phyloP scores from a whole-genome alignment of 2,329 filamentous ascomycete species.

The Amesomyces nigricolor region DNA sequence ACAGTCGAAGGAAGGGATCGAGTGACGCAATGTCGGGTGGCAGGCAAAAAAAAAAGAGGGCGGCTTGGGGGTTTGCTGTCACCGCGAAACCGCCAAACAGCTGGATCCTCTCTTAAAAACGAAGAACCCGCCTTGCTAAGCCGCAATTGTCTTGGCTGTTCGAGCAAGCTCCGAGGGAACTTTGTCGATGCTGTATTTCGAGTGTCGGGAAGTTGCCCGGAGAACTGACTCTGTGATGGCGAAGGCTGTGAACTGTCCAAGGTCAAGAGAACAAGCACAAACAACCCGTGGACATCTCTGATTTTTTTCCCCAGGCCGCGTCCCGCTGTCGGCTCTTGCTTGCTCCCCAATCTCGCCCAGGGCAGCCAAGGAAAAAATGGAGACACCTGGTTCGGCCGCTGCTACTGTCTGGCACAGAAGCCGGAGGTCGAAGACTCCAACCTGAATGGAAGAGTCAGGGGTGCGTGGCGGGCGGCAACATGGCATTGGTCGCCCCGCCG shows the following conservation, averaged over 20 bases:
- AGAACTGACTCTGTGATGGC: slow-evolving; percentile 6
- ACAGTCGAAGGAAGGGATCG: not conserved
- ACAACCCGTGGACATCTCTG: slow-evolving; percentile 2
- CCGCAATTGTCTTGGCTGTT: too few species aligned
- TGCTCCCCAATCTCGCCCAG: slow-evolving; percentile 4
- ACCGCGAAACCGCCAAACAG: slow-evolving; percentile 6
- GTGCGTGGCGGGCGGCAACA: slow-evolving; percentile 6
- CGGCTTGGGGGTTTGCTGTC: not conserved
- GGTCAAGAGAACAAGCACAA: slow-evolving; percentile 17
- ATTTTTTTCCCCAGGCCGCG: slow-evolving; percentile 25
- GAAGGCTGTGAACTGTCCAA: not conserved
- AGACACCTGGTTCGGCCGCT: slow-evolving; percentile 9
- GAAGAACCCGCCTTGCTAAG: too few species aligned
- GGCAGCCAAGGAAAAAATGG: slow-evolving; percentile 19
- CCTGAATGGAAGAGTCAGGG: not conserved
- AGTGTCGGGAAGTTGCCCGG: not conserved
- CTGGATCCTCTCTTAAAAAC: too few species aligned
- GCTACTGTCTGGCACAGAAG: not conserved
- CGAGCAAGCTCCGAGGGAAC: too few species aligned
- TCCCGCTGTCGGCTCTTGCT: slow-evolving; percentile 26
- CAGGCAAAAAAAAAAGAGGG: not conserved
- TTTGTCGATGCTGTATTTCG: too few species aligned
- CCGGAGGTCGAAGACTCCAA: slow-evolving; percentile 20
- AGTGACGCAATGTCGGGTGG: slow-evolving; percentile 22
- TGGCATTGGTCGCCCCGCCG: slow-evolving; percentile 5